Conservation (phyloP, 2,329 filamentous ascomycete species). For the Aureobasidium namibiae region DNA sequence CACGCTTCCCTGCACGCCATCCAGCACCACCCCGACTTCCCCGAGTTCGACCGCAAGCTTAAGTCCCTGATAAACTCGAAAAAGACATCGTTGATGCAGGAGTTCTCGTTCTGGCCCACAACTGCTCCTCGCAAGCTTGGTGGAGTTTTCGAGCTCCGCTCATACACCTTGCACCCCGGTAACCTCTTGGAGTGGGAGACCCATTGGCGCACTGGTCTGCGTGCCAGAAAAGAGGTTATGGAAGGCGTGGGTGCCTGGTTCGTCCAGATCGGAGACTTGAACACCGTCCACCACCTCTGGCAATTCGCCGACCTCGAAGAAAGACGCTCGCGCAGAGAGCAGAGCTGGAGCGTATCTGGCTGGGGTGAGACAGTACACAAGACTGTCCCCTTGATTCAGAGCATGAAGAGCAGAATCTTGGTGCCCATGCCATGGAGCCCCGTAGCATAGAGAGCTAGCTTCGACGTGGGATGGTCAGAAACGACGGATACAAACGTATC, state of each 20-base stretch:
- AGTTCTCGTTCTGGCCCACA: conserved; percentile 99
- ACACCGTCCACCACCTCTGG: conserved; percentile 97
- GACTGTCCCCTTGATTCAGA: conserved; percentile 93
- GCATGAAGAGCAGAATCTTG: conserved; percentile 89
- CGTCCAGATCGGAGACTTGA: conserved; percentile 93
- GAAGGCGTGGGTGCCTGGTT: conserved; percentile 93
- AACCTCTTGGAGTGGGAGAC: conserved; percentile 98
- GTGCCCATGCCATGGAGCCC: conserved; percentile 96
- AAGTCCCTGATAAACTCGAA: conserved; percentile 79
- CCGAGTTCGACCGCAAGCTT: conserved; percentile 75
- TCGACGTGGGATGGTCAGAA: background rate
- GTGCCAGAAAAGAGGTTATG: conserved; percentile 92
- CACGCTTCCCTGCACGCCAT: conserved; percentile 86
- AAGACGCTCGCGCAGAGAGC: conserved; percentile 78
- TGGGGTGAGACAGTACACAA: conserved; percentile 98
- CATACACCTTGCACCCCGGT: conserved; percentile 91
- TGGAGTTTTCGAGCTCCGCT: conserved; percentile 89
- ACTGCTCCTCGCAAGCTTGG: conserved; percentile 82
- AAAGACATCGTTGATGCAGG: conserved; percentile 90
- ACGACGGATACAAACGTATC: background rate
- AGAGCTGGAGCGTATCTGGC: conserved; percentile 90
- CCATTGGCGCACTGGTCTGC: conserved; percentile 88
- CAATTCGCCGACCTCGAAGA: conserved; percentile 97
- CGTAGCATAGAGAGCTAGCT: conserved; percentile 12
- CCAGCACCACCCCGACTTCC: conserved; percentile 71